Percentiles rank a stretch among this genome's conserved stretches.
Conservation (phyloP, 2,329 filamentous ascomycete species). For the Clarireedia hainanense region DNA sequence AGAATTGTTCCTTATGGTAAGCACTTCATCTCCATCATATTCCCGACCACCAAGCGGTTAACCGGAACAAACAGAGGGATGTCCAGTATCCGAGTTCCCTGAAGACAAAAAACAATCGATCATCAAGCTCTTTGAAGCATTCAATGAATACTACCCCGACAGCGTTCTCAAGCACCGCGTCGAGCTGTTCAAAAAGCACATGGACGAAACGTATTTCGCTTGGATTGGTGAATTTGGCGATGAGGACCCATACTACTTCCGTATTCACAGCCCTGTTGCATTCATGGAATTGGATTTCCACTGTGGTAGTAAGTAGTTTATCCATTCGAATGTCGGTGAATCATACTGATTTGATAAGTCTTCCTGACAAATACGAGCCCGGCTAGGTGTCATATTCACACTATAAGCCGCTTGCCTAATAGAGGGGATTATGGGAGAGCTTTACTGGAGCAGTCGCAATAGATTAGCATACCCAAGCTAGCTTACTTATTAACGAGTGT, state of each 20-base stretch:
- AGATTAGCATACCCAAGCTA: neutral
- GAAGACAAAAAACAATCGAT: conserved; percentile 45
- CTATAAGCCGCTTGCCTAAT: conserved; percentile 63
- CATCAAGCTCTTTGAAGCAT: conserved; percentile 53
- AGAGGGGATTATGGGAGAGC: conserved; percentile 63
- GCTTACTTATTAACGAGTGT: too few relatives aligned
- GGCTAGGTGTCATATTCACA: conserved; percentile 74
- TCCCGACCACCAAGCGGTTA: conserved; percentile 7
- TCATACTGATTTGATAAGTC: conserved; percentile 34
- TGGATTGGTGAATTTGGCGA: conserved; percentile 68
- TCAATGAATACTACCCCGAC: conserved; percentile 59
- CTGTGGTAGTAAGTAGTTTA: conserved; percentile 41
- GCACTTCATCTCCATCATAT: neutral
- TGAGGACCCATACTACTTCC: conserved; percentile 67
- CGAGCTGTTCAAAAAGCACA: conserved; percentile 44
- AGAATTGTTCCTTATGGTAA: conserved; percentile 57
- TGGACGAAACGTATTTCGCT: conserved; percentile 67
- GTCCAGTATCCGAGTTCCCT: conserved; percentile 44
- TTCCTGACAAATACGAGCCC: conserved; percentile 67
- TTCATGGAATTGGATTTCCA: conserved; percentile 75
- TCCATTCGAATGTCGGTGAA: neutral
- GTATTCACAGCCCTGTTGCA: conserved; percentile 68
- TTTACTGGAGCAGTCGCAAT: conserved; percentile 14
- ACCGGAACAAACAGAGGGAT: conserved; percentile 39
- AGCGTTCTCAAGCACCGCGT: conserved; percentile 47